Evolutionary conservation across 208 protist species (phyloP).

Genomic region (Leishmania aethiopica): DNA sequence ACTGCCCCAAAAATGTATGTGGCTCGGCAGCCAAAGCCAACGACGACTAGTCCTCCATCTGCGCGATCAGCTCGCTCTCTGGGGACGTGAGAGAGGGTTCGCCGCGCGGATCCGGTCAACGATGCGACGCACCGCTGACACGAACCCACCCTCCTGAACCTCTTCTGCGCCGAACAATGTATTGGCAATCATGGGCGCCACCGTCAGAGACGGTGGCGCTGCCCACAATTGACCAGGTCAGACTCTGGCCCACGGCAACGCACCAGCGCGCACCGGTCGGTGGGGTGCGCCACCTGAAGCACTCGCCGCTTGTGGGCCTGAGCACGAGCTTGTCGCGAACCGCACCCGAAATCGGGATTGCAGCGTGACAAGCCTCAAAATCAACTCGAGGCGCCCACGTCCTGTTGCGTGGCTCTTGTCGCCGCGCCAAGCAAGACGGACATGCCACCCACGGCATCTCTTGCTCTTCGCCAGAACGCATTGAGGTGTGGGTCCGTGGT

Average conservation of each 20-base stretch:
- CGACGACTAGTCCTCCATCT: slow-evolving; percentile 8
- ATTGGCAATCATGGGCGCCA: slow-evolving; percentile 2
- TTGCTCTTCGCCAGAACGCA: background rate
- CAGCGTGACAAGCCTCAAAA: background rate
- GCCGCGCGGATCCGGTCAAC: slow-evolving; percentile 14
- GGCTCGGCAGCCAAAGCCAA: background rate
- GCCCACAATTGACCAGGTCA: background rate
- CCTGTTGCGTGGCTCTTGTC: background rate
- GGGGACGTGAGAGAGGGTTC: slow-evolving; percentile 22
- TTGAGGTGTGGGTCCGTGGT: background rate
- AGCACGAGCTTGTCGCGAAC: background rate
- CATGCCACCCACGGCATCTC: background rate
- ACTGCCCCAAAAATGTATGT: slow-evolving; percentile 12
- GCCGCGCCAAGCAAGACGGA: background rate
- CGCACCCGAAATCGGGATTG: background rate
- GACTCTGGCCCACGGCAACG: background rate
- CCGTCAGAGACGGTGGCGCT: background rate
- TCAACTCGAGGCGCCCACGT: background rate
- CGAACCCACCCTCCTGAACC: background rate
- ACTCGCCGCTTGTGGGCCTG: background rate
- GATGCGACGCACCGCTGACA: background rate
- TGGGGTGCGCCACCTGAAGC: background rate
- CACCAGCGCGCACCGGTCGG: slow-evolving; percentile 7
- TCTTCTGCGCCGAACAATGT: background rate
- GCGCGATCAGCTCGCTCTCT: slow-evolving; percentile 1